A percentile compares a stretch with the other conserved stretches of the same genome.
phyloP scores from a whole-genome alignment of 2,329 filamentous ascomycete genomes.

The Xylaria multiplex region DNA sequence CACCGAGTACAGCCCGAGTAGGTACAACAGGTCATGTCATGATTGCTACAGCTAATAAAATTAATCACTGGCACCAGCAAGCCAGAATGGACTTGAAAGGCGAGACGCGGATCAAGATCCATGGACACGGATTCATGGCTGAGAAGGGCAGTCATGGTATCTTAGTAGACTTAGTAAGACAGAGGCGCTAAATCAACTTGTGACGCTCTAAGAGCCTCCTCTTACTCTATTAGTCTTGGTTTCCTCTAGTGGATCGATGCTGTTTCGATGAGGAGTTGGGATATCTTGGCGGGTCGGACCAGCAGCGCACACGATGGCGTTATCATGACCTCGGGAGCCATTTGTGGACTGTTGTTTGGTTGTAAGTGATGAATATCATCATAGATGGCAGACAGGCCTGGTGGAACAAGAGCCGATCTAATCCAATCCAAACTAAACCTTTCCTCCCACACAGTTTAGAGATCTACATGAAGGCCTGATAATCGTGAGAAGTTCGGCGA shows the following conservation, averaged over 20 bases:
- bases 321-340: not conserved
- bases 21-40: not conserved
- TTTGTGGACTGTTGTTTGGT: not conserved
- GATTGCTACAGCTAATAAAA: not conserved
- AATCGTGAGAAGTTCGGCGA: constrained; percentile 13
- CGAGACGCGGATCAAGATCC: constrained; percentile 14
- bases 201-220: not conserved
- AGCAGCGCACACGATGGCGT: constrained; percentile 1
- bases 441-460: not conserved
- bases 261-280: constrained; percentile 18
- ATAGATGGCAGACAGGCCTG: not conserved
- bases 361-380: not conserved
- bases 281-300: constrained; percentile 22
- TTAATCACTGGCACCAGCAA: not conserved
- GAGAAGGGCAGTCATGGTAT: constrained; percentile 14
- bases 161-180: not conserved
- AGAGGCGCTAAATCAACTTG: constrained; percentile 10
- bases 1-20: constrained; percentile 2
- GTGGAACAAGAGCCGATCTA: not conserved
- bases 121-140: not conserved
- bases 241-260: constrained; percentile 2
- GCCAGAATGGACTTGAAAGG: not conserved
- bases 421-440: not conserved
- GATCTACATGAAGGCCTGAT: constrained; percentile 18
- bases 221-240: constrained; percentile 2